Evolutionary conservation across 257 asterid genomes (phyloP), one percentile per base, ranked within the genome.

Genomic region (Jasminum sambac): DNA sequence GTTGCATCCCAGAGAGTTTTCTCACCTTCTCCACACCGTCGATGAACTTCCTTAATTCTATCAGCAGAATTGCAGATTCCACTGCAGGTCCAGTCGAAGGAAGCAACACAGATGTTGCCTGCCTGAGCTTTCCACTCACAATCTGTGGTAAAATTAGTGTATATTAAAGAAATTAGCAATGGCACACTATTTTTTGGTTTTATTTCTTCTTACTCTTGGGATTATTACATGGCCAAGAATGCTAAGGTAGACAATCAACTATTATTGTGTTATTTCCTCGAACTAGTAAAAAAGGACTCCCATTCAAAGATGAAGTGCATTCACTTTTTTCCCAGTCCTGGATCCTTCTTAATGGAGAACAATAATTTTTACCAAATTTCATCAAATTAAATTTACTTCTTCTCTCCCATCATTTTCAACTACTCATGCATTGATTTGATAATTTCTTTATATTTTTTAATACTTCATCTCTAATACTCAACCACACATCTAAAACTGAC

Each of bases 61-160:
- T 71, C 75, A 36, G 46, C 75, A 9, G 75, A 71, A 24, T 58
- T 71, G 50, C 75, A 71, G 25, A 71, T 71, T 5, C 75, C 75
- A 16, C 75, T 71, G 75, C 75, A 71, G 60, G 44, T 71, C 75
- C 75, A 71, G n/a, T 71, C 75, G 5, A 71, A 71, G 4, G 75
- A 71, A 13, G 75, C 75, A 71, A 71, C 75, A 71, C 75, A 71
- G 62, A 26, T 41, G 63, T 71, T 71, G 69, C 75, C 75, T 43
- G 75, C 69, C 40, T 71, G 75, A 30, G 75, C 75, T 55, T 71
- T 71, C 75, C 75, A 71, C 57, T 71, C 75, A 62, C 75, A 71
- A 62, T 71, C 75, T 70, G 74, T 11, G 37, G 38, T 11, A 55
- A 70, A 17, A 59, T 34, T 16, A 40, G 10, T 16, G 21, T 23